phyloP scores from a whole-genome alignment of 129 eudicot genomes.

The Calendula officinalis region DNA sequence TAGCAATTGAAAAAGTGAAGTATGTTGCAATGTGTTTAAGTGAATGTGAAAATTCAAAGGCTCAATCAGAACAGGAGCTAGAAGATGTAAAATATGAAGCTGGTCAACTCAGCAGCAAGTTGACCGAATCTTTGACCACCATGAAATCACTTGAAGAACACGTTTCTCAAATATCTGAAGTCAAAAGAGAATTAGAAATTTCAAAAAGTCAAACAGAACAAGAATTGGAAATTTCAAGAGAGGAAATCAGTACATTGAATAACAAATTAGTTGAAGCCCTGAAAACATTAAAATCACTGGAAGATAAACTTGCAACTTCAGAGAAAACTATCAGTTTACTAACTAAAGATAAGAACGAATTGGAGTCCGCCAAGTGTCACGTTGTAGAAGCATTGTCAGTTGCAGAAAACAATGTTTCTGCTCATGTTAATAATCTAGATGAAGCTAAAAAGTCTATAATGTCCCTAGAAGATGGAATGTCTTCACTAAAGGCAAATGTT shows the following conservation, averaged over 20 bases:
- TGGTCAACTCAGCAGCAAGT: conserved; percentile 37
- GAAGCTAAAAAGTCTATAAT: conserved; percentile 58
- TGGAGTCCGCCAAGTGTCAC: conserved; percentile 44
- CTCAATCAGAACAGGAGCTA: conserved; percentile 55
- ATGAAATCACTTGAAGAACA: conserved; percentile 51
- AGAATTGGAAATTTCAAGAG: conserved; percentile 51
- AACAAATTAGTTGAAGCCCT: conserved; percentile 44
- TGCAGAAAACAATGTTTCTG: conserved; percentile 53
- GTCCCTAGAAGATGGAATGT: conserved; percentile 68
- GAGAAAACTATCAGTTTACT: conserved; percentile 45
- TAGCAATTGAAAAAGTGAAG: conserved; percentile 72
- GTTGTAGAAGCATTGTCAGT: conserved; percentile 55
- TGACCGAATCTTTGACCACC: conserved; percentile 42
- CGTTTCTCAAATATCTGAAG: conserved; percentile 48
- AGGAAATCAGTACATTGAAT: conserved; percentile 42
- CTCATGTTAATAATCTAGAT: conserved; percentile 44
- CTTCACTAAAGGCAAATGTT: conserved; percentile 48
- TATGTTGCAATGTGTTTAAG: conserved; percentile 56
- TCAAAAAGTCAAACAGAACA: conserved; percentile 44
- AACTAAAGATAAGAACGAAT: conserved; percentile 56
- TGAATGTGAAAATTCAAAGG: conserved; percentile 54
- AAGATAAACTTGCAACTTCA: conserved; percentile 56
- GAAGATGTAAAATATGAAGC: conserved; percentile 44
- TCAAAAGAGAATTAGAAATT: conserved; percentile 56
- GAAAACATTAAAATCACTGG: conserved; percentile 39